These are phyloP conservation scores for Mortierella sp. DNA, from an alignment of 371 early-diverging fungal genomes.

Conservation along the genomic window DNA sequence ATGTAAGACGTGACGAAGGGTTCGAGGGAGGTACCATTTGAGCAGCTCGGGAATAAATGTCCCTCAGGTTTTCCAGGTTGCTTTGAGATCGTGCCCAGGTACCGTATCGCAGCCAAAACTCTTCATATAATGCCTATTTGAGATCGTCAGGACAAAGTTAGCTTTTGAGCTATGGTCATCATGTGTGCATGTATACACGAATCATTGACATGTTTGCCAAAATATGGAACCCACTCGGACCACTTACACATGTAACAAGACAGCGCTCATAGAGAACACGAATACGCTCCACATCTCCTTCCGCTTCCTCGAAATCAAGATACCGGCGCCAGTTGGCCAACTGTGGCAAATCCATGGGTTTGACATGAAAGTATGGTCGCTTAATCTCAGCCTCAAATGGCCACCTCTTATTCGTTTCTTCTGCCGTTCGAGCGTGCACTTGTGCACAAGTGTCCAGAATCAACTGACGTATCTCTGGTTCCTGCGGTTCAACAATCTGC, in stretches of 20 bases:
- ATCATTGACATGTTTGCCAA: too few species aligned
- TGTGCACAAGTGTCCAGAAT: slow-evolving; percentile 61
- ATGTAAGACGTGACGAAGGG: slow-evolving; percentile 58
- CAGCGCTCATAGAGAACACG: slow-evolving; percentile 77
- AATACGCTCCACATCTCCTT: slow-evolving; percentile 62
- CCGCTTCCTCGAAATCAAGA: slow-evolving; percentile 74
- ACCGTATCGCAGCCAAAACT: slow-evolving; percentile 74
- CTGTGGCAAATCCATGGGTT: slow-evolving; percentile 74
- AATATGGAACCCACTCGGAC: too few species aligned
- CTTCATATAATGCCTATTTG: slow-evolving; percentile 71
- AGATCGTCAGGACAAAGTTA: background rate
- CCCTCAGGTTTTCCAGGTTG: slow-evolving; percentile 54
- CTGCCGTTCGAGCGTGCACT: slow-evolving; percentile 69
- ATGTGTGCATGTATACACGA: too few species aligned
- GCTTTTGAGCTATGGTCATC: too few species aligned
- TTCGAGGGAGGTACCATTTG: slow-evolving; percentile 51
- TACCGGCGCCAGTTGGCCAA: slow-evolving; percentile 74
- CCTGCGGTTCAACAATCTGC: slow-evolving; percentile 59
- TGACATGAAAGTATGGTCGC: slow-evolving; percentile 80
- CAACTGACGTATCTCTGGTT: slow-evolving; percentile 61
- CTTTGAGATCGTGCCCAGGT: slow-evolving; percentile 54
- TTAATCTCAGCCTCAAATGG: slow-evolving; percentile 71
- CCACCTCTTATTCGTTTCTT: slow-evolving; percentile 64
- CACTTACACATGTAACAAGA: slow-evolving; percentile 73
- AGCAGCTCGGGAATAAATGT: slow-evolving; percentile 53